Evolutionary conservation across 2,329 filamentous ascomycete species (phyloP), one percentile per base, ranked within the genome.

Genomic region (Colletotrichum chrysophilum): DNA sequence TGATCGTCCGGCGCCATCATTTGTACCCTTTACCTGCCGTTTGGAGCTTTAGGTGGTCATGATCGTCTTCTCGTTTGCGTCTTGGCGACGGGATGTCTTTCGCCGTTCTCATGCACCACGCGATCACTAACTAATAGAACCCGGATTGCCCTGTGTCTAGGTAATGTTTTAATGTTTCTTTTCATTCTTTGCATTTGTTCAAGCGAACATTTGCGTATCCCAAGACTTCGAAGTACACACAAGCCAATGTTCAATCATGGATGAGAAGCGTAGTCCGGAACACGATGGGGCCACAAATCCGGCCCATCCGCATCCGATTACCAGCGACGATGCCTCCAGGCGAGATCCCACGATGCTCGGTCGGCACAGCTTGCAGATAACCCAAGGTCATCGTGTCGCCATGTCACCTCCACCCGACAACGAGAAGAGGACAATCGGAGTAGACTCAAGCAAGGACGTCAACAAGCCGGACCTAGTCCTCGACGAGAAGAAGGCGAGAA

Each of bases 301-400:
- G 69, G 38, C 14, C 16, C 62, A 62, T 72, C 62, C 69, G 73
- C 61, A 26, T 26, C 13, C 26, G 28, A 24, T 32, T 13, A 26
- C 18, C 32, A 26, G 4, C 7, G 28, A 38, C 5, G 13, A 36
- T 38, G 34, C 7, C 10, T 26, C 43, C 4, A 4, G 14, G 8
- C 16, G 14, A 28, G 56, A 74, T 36, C 58, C 34, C 28, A 30
- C 34, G 16, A 52, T 34, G 4, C 30, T 76, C 14, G 74, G 74
- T 8, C 74, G 74, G 10, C 74, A 76, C 58, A 76, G 74, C 26
- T 28, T 76, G 30, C 74, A 76, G 8, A 69, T 74, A 16, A 66
- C 28, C 21, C 70, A 48, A 21, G 16, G 36, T 12, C 58, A 18
- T 7, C 43, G 56, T 10, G 21, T 18, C 16, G 32, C 21, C 10